Evolutionary conservation across 495 filamentous ascomycete genomes (phyloP).

Genomic region (Parathielavia appendiculata): DNA sequence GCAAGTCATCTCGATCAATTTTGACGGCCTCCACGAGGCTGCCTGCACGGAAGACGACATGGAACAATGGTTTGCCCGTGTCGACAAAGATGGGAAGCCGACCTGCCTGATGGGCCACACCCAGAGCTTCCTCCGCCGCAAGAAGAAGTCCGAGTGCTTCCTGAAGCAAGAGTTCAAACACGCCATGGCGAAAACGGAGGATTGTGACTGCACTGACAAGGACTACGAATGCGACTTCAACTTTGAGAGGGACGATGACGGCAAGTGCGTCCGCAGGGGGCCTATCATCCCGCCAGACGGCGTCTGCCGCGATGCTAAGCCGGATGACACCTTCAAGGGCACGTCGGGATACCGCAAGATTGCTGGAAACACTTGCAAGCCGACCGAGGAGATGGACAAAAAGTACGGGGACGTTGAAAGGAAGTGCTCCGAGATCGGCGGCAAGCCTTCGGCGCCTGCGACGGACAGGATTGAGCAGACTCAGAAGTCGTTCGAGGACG

Average conservation of each 20-base stretch:
- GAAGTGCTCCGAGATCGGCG: conserved; percentile 44
- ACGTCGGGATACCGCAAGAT: conserved; percentile 89
- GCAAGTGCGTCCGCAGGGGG: conserved; percentile 52
- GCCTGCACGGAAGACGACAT: conserved; percentile 78
- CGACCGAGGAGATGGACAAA: conserved; percentile 44
- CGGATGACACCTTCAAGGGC: conserved; percentile 66
- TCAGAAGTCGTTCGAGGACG: conserved; percentile 53
- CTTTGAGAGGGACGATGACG: conserved; percentile 57
- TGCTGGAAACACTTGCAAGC: conserved; percentile 78
- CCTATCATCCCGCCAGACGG: conserved; percentile 54
- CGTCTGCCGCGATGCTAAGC: conserved; percentile 57
- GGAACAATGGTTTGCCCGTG: conserved; percentile 78
- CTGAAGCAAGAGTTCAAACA: conserved; percentile 80
- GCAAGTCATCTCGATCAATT: conserved; percentile 71
- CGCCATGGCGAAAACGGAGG: conserved; percentile 54
- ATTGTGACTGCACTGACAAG: conserved; percentile 70
- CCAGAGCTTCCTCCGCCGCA: conserved; percentile 75
- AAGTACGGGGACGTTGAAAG: conserved; percentile 59
- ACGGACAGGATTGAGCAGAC: conserved; percentile 58
- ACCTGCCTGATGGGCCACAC: conserved; percentile 93
- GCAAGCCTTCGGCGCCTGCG: conserved; percentile 36
- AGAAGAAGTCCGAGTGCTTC: conserved; percentile 82
- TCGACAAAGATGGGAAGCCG: conserved; percentile 71
- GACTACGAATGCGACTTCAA: conserved; percentile 97
- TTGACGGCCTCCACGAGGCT: conserved; percentile 70